Conservation (phyloP, 2,329 filamentous ascomycete species). For the Colletotrichum horii region DNA sequence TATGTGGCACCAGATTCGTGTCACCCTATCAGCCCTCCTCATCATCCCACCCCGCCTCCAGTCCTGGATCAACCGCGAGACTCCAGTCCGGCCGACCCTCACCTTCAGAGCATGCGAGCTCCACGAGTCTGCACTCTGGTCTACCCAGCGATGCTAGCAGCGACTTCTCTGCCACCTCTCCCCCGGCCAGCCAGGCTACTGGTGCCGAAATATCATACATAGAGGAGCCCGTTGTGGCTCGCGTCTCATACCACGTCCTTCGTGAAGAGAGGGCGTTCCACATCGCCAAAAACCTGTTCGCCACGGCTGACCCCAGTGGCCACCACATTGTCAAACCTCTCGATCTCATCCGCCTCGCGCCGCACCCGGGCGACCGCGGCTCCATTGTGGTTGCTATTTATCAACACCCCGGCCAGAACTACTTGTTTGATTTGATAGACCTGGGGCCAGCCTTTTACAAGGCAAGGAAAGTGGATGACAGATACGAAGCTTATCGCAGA, state of each 20-base stretch:
- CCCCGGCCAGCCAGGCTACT: constrained; percentile 33
- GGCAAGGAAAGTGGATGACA: constrained; percentile 57
- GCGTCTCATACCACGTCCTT: constrained; percentile 81
- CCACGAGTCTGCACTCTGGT: constrained; percentile 33
- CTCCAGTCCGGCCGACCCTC: constrained; percentile 48
- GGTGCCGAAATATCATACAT: constrained; percentile 57
- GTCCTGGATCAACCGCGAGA: constrained; percentile 47
- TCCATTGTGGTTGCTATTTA: constrained; percentile 83
- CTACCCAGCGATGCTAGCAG: constrained; percentile 42
- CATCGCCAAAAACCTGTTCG: constrained; percentile 75
- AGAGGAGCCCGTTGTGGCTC: constrained; percentile 76
- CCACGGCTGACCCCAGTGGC: constrained; percentile 73
- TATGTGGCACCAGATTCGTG: constrained; percentile 67
- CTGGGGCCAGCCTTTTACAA: constrained; percentile 79
- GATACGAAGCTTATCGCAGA: constrained; percentile 49
- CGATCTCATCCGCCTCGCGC: constrained; percentile 75
- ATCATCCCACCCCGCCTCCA: constrained; percentile 44
- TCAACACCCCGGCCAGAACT: constrained; percentile 77
- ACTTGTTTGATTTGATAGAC: constrained; percentile 72
- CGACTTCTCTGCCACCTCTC: constrained; percentile 42
- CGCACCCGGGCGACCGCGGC: constrained; percentile 70
- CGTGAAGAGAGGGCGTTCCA: constrained; percentile 89
- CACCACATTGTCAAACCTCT: constrained; percentile 82
- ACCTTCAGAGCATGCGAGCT: constrained; percentile 43
- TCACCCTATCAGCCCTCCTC: constrained; percentile 53